Base-by-base conservation (phyloP, 129 eudicot species). In the Scalesia atractyloides region DNA sequence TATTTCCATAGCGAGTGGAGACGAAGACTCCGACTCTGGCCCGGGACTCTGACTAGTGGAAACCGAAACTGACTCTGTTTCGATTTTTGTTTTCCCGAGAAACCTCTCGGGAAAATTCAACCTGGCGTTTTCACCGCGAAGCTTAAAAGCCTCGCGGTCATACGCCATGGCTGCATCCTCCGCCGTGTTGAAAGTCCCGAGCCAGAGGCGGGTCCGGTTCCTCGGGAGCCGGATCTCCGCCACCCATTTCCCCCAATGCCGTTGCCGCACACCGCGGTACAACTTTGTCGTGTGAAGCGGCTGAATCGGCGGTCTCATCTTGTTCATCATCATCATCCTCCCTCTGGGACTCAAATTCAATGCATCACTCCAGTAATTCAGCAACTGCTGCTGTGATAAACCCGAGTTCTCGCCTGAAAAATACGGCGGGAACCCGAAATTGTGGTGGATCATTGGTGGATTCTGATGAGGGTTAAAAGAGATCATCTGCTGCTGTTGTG, bases 241-340 rank as follows among this genome's bases (percentile, higher is more conserved):
- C 15, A 91, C 97, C 97, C 97, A 91, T 79, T 91, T 91, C 50
- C 97, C 97, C 97, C 97, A 88, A 82, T 91, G 97, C 72, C 97
- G 81, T 66, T 91, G 97, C 81, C 97, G 83, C 46, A 91, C 97
- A 14, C 97, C 97, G 24, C 97, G 69, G 77, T 91, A 91, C 5
- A 91, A 74, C 58, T 86, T 91, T 3, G 92, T 91, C 0, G 87
- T 72, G 13, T 82, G 73, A 36, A 86, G n/a, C 0, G 96, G 92
- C 39, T 78, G 85, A 5, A 78, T 58, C 3, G 78, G 85, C 5
- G 88, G 90, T 57, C 92, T 75, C 20, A 88, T 58, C 10, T 76
- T 82, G 64, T 76, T 91, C 84, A 86, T 82, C 97, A 88, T 91
- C 89, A 86, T 86, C 89, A 86, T 86, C 53, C 91, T 79, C 2